A percentile compares a stretch with the other conserved stretches of the same genome.
Conservation (phyloP, 345 rosid species). For the Camelina sativa region DNA sequence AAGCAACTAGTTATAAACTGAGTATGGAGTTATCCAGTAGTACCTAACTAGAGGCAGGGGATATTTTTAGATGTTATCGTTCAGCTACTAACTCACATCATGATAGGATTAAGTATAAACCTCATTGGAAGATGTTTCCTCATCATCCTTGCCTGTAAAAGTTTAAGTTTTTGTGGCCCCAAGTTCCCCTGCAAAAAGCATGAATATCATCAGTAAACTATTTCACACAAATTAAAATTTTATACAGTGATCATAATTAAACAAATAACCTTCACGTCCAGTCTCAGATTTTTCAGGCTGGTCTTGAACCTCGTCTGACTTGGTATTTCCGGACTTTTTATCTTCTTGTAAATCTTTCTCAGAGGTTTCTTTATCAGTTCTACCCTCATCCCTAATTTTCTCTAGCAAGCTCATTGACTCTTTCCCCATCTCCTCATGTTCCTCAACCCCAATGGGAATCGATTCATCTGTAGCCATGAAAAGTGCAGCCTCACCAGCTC, state of each 20-base stretch:
- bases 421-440: constrained; percentile 44
- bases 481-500: constrained; percentile 10
- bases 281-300: constrained; percentile 22
- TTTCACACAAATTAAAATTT: background rate
- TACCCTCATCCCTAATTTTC: constrained; percentile 52
- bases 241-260: background rate
- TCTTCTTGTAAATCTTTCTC: constrained; percentile 22
- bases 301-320: constrained; percentile 29
- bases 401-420: constrained; percentile 56
- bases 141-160: constrained; percentile 24
- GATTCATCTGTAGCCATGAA: constrained; percentile 2
- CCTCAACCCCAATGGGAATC: constrained; percentile 13
- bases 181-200: constrained; percentile 24
- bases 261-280: constrained; percentile 33
- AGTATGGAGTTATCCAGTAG: background rate
- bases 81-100: constrained; percentile 1
- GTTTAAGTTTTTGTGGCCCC: constrained; percentile 28
- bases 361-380: constrained; percentile 22
- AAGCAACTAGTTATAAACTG: background rate
- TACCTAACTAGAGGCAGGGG: constrained; percentile 19
- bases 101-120: constrained; percentile 31
- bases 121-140: constrained; percentile 39
- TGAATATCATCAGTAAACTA: constrained; percentile 6
- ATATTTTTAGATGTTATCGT: constrained; percentile 7
- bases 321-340: constrained; percentile 21